Evolutionary conservation across 2,329 filamentous ascomycete species (phyloP).

Genomic region (Diaporthe destruens): DNA sequence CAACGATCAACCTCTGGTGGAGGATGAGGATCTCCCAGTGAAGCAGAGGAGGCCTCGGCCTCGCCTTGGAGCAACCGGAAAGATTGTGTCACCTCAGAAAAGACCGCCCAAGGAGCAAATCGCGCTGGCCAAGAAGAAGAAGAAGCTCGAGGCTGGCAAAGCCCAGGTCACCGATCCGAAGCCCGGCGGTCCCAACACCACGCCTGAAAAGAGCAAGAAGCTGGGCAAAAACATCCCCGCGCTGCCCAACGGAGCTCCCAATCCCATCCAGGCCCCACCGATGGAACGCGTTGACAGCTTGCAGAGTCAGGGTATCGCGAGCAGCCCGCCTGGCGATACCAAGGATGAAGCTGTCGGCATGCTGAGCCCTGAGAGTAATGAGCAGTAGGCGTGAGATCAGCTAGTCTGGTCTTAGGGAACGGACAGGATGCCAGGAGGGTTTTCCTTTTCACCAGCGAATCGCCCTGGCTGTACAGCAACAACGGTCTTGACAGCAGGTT

Average conservation of each 20-base stretch:
- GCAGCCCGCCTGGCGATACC: constrained; percentile 66
- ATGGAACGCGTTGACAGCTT: constrained; percentile 72
- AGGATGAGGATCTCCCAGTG: constrained; percentile 93
- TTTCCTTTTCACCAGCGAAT: neutral
- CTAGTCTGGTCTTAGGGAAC: neutral
- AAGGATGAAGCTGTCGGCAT: constrained; percentile 79
- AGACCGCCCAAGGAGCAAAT: constrained; percentile 85
- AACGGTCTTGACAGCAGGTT: neutral
- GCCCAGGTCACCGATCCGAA: constrained; percentile 65
- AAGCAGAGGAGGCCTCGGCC: constrained; percentile 87
- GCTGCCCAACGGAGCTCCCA: constrained; percentile 55
- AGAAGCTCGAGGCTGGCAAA: constrained; percentile 72
- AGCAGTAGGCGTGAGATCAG: constrained; percentile 51
- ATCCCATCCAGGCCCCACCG: constrained; percentile 56
- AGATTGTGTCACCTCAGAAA: constrained; percentile 88
- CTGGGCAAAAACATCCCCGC: constrained; percentile 53
- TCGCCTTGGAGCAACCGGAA: constrained; percentile 78
- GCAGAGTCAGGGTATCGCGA: constrained; percentile 69
- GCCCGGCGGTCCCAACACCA: constrained; percentile 51
- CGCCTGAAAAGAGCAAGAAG: constrained; percentile 63
- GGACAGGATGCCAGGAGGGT: neutral
- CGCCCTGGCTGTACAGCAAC: neutral
- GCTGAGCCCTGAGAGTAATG: constrained; percentile 87
- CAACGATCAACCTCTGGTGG: constrained; percentile 83
- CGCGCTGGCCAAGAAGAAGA: constrained; percentile 87